Percentiles rank a stretch among this genome's conserved stretches.
These are phyloP conservation scores for Trichoderma guizhouense DNA, from an alignment of 2,329 filamentous ascomycete species.

Conservation along the genomic window DNA sequence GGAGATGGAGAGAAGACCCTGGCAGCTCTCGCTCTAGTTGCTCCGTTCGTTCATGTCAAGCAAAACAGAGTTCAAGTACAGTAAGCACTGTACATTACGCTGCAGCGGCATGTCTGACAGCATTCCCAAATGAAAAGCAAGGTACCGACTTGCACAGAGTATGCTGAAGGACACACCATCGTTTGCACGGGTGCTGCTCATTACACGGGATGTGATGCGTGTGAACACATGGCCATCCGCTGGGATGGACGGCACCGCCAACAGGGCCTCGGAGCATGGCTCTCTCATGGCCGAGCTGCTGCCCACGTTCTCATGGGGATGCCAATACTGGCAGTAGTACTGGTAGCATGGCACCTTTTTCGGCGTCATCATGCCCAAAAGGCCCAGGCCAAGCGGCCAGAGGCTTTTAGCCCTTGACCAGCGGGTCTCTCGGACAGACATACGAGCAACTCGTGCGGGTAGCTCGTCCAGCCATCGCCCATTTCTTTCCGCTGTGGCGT, in stretches of 20 bases:
- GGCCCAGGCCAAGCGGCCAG: not conserved
- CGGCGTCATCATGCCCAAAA: not conserved
- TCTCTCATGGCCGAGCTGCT: not conserved
- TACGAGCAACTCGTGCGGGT: not conserved
- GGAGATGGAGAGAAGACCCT: not conserved
- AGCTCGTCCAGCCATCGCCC: not conserved
- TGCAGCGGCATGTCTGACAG: conserved; percentile 3
- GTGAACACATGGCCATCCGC: not conserved
- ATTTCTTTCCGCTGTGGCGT: conserved; percentile 6
- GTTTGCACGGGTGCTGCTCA: not conserved
- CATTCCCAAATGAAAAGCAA: not conserved
- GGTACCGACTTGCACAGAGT: not conserved
- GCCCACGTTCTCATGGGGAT: not conserved
- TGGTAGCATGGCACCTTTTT: not conserved
- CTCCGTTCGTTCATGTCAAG: not conserved
- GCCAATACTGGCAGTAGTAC: not conserved
- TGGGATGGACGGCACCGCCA: not conserved
- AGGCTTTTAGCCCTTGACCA: conserved; percentile 6
- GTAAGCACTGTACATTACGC: not conserved
- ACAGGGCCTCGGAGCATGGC: not conserved
- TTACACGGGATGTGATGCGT: not conserved
- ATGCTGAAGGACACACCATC: not conserved
- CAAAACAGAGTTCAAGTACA: not conserved
- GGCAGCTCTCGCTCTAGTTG: not conserved
- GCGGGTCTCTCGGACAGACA: not conserved